These are phyloP conservation scores for Tolypocladium cylindrosporum DNA, from an alignment of 2,329 filamentous ascomycete species.

Conservation along the genomic window DNA sequence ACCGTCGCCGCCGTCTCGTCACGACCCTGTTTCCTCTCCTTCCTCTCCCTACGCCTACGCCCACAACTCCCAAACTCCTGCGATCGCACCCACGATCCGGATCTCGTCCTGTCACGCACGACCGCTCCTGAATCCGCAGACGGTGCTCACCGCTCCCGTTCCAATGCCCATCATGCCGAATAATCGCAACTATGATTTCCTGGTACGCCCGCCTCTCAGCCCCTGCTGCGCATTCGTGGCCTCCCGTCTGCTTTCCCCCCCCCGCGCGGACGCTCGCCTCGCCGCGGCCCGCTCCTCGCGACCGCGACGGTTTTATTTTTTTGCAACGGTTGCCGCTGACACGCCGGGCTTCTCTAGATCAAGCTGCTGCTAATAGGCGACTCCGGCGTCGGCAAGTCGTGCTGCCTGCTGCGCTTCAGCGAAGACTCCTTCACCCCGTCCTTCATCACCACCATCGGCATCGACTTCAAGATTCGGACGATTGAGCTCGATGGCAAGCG, in stretches of 20 bases:
- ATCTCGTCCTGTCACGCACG: background rate
- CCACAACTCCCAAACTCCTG: background rate
- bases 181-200: slow-evolving; percentile 98
- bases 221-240: slow-evolving; percentile 4
- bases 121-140: background rate
- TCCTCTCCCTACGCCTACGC: background rate
- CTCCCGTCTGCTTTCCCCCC: background rate
- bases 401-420: slow-evolving; percentile 91
- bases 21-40: background rate
- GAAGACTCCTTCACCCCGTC: slow-evolving; percentile 96
- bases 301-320: background rate
- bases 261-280: background rate
- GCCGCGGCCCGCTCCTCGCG: slow-evolving; percentile 1
- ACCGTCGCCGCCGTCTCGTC: background rate
- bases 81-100: background rate
- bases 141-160: background rate
- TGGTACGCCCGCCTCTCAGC: slow-evolving; percentile 50
- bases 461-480: slow-evolving; percentile 99
- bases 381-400: slow-evolving; percentile 94
- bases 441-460: slow-evolving; percentile 98
- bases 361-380: slow-evolving; percentile 95
- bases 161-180: slow-evolving; percentile 63
- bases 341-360: slow-evolving; percentile 49
- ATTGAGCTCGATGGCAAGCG: slow-evolving; percentile 98
- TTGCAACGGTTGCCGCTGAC: background rate